phyloP scores from a whole-genome alignment of 2,329 filamentous ascomycete genomes.

The Colletotrichum endophyticum region DNA sequence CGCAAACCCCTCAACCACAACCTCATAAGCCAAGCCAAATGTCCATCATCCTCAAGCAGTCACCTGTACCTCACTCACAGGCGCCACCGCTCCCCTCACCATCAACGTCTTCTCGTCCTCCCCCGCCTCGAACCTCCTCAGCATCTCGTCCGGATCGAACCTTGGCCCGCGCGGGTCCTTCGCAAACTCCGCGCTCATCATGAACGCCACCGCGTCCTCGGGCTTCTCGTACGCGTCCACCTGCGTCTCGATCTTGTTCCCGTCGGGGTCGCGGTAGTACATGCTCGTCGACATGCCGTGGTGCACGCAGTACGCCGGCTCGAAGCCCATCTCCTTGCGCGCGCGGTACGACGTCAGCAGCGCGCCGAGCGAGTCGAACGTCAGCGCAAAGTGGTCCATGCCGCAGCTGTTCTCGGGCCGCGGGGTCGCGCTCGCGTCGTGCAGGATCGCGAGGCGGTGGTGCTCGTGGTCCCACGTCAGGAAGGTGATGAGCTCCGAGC shows the following conservation, averaged over 20 bases:
- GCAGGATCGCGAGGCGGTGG: slow-evolving; percentile 48
- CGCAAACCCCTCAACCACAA: neutral
- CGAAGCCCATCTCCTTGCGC: slow-evolving; percentile 37
- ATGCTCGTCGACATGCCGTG: slow-evolving; percentile 52
- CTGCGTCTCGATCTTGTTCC: slow-evolving; percentile 51
- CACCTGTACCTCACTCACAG: neutral
- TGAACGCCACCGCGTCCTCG: slow-evolving; percentile 42
- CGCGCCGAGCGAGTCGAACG: slow-evolving; percentile 37
- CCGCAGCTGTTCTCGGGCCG: slow-evolving; percentile 31
- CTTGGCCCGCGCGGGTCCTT: slow-evolving; percentile 37
- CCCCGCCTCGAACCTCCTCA: neutral
- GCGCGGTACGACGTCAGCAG: slow-evolving; percentile 40
- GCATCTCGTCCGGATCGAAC: slow-evolving; percentile 3
- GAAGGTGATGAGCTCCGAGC: slow-evolving; percentile 35
- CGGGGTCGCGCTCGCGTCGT: slow-evolving; percentile 26
- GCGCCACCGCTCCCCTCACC: neutral
- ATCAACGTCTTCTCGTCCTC: slow-evolving; percentile 1
- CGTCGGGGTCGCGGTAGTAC: slow-evolving; percentile 55
- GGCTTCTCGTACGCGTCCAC: slow-evolving; percentile 45
- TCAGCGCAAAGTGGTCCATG: slow-evolving; percentile 48
- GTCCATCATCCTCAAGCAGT: neutral
- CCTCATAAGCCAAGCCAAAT: fast-evolving
- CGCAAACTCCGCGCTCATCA: slow-evolving; percentile 37
- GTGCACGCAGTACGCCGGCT: slow-evolving; percentile 48
- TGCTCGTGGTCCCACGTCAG: slow-evolving; percentile 52